phyloP scores from a whole-genome alignment of 371 early-diverging fungal genomes.

The Phascolomyces articulosus region DNA sequence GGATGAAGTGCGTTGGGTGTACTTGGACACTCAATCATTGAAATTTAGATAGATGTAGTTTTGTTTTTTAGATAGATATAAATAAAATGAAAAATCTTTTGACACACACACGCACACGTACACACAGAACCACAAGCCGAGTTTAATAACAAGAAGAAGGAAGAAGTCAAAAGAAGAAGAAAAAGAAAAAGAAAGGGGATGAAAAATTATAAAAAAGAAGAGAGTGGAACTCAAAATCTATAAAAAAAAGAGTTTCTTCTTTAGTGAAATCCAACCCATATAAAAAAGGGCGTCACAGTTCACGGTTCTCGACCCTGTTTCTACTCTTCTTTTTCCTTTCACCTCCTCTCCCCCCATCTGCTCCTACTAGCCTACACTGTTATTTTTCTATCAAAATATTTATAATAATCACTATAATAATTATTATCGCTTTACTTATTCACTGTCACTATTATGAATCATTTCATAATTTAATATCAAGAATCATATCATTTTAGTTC shows the following conservation, averaged over 20 bases:
- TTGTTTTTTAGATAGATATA: too few relatives aligned
- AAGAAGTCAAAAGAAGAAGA: constrained; percentile 4
- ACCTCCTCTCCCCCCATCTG: background rate
- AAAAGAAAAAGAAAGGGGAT: constrained; percentile 5
- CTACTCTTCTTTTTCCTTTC: background rate
- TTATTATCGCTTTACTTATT: too few relatives aligned
- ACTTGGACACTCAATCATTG: constrained; percentile 23
- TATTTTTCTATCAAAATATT: too few relatives aligned
- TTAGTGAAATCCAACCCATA: too few relatives aligned
- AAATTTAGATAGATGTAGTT: background rate
- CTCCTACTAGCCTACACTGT: background rate
- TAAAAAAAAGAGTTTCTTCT: constrained; percentile 5
- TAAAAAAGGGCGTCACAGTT: constrained; percentile 6
- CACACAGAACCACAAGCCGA: too few relatives aligned
- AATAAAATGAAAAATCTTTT: too few relatives aligned
- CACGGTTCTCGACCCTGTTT: constrained; percentile 6
- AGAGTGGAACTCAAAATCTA: background rate
- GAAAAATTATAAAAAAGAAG: background rate
- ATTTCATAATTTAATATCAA: too few relatives aligned
- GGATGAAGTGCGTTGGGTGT: constrained; percentile 15
- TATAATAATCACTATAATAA: too few relatives aligned
- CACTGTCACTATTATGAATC: too few relatives aligned
- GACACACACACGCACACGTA: too few relatives aligned
- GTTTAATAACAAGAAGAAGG: background rate
- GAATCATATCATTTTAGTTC: too few relatives aligned